Conservation (phyloP, 495 filamentous ascomycete species). For the Tuber microsphaerosporum region DNA sequence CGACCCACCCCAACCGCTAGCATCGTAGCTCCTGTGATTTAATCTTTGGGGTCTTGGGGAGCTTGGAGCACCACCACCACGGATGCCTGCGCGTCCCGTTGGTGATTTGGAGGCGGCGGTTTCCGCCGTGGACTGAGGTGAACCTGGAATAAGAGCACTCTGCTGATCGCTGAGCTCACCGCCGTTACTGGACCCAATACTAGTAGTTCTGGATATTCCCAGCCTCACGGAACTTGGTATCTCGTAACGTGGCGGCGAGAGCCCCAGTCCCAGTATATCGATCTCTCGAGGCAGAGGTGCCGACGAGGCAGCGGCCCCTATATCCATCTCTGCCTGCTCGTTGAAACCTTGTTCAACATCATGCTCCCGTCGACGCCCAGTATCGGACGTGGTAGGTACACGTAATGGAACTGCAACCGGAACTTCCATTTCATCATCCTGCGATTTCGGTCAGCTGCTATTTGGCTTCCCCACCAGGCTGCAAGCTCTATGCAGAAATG, state of each 20-base stretch:
- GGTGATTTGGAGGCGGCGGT: conserved; percentile 22
- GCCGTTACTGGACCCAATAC: conserved; percentile 33
- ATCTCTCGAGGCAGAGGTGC: conserved; percentile 49
- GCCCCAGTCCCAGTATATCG: conserved; percentile 70
- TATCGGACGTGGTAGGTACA: conserved; percentile 66
- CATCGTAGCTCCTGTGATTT: conserved; percentile 34
- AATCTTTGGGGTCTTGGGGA: conserved; percentile 23
- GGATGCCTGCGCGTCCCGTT: conserved; percentile 15
- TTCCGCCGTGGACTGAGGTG: conserved; percentile 19
- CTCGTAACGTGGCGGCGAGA: conserved; percentile 57
- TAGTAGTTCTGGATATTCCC: conserved; percentile 59
- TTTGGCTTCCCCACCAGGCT: neutral
- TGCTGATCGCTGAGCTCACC: conserved; percentile 30
- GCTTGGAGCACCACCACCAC: conserved; percentile 19
- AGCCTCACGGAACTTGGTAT: conserved; percentile 79
- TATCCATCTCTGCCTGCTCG: conserved; percentile 80
- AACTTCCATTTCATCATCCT: conserved; percentile 88
- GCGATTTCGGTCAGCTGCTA: neutral
- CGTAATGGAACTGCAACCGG: conserved; percentile 87
- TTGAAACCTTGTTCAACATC: conserved; percentile 40
- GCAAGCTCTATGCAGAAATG: neutral
- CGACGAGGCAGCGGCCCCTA: conserved; percentile 63
- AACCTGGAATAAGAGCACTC: conserved; percentile 25
- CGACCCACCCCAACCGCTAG: conserved; percentile 11
- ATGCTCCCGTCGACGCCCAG: conserved; percentile 54